These are phyloP conservation scores for Avena sativa DNA, from an alignment of 176 grass and related monocot species.

Conservation along the genomic window DNA sequence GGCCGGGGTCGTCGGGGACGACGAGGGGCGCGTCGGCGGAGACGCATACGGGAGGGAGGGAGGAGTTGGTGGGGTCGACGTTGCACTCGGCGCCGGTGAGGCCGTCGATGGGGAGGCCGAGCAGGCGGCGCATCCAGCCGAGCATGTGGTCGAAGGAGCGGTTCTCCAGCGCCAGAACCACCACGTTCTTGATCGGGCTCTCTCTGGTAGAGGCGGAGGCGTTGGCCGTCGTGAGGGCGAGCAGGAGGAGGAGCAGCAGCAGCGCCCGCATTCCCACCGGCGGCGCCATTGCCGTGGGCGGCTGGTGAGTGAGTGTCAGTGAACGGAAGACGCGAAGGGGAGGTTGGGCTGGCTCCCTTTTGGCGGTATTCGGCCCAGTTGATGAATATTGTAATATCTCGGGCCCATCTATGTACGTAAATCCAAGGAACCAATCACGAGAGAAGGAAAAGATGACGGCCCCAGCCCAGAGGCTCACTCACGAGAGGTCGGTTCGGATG, in stretches of 20 bases:
- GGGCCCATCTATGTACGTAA: neutral
- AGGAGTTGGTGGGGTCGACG: conserved; percentile 37
- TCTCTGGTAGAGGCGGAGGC: neutral
- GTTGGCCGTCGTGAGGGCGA: neutral
- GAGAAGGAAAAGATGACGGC: neutral
- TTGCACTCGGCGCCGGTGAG: conserved; percentile 87
- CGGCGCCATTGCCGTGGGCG: neutral
- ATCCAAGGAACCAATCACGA: neutral
- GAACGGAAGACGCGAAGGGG: conserved; percentile 3
- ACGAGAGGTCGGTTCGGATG: neutral
- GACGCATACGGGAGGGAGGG: conserved; percentile 59
- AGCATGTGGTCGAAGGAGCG: conserved; percentile 98
- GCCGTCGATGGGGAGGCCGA: conserved; percentile 78
- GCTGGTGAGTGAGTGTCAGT: neutral
- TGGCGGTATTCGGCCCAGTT: neutral
- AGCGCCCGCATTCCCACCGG: neutral
- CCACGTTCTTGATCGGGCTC: conserved; percentile 62
- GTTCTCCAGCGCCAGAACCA: conserved; percentile 94
- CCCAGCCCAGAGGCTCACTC: neutral
- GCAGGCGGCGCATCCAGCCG: conserved; percentile 76
- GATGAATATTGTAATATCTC: neutral
- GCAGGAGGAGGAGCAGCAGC: neutral
- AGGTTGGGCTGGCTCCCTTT: conserved; percentile 10
- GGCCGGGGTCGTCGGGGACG: conserved; percentile 79
- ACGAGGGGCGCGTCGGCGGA: conserved; percentile 76